phyloP scores from a whole-genome alignment of 192 early-diverging fungal genomes.

The Coemansia sp. region DNA sequence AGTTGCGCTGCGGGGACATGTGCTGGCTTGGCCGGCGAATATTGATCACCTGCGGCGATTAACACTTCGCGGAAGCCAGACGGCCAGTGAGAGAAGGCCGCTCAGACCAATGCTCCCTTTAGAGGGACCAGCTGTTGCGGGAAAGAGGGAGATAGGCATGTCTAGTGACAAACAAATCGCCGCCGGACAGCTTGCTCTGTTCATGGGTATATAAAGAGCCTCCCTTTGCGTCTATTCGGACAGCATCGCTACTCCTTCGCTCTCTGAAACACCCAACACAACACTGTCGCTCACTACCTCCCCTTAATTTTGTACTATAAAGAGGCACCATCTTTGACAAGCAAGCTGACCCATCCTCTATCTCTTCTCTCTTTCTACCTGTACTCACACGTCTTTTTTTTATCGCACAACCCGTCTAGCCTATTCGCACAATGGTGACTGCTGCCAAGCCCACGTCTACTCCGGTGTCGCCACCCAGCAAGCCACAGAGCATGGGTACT shows the following conservation, averaged over 20 bases:
- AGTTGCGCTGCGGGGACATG: neutral
- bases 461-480: slow-evolving; percentile 13
- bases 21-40: slow-evolving; percentile 3
- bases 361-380: slow-evolving; percentile 6
- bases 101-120: neutral
- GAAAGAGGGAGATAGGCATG: neutral
- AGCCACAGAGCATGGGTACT: slow-evolving; percentile 33
- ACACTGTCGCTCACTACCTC: neutral
- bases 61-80: neutral
- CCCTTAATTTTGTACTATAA: slow-evolving; percentile 11
- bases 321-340: neutral
- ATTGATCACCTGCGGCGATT: slow-evolving; percentile 10
- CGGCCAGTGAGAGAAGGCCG: neutral
- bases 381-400: neutral
- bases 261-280: slow-evolving; percentile 8
- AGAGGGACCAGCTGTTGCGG: neutral
- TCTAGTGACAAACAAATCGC: slow-evolving; percentile 1
- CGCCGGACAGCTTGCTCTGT: neutral
- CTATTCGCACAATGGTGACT: slow-evolving; percentile 35
- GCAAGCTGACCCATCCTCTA: slow-evolving; percentile 5
- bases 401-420: slow-evolving; percentile 12
- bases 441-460: slow-evolving; percentile 20
- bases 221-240: neutral
- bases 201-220: neutral
- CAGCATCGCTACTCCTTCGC: neutral